A percentile compares a stretch with the other conserved stretches of the same genome.
These are phyloP conservation scores for Fomitopsis palustris DNA, from an alignment of 1,284 basidiomycete species.

Conservation along the genomic window DNA sequence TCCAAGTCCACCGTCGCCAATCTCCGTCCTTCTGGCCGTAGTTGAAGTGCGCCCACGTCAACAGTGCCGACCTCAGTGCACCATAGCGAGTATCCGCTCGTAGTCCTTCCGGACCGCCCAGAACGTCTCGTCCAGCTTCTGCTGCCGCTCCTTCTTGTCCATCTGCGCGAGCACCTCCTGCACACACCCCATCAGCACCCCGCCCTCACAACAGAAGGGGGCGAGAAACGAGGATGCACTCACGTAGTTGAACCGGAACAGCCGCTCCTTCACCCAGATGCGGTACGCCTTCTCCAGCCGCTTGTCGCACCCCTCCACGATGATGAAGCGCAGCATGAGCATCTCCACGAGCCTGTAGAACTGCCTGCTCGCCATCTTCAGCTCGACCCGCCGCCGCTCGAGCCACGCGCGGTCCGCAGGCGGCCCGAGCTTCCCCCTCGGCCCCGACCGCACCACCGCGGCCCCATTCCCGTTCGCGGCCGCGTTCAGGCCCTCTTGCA, in stretches of 20 bases:
- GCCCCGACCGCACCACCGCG: slow-evolving; percentile 16
- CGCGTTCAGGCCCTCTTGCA: slow-evolving; percentile 21
- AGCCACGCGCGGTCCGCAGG: slow-evolving; percentile 79
- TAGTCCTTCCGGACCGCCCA: slow-evolving; percentile 87
- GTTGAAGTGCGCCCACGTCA: background rate
- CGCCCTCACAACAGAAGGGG: background rate
- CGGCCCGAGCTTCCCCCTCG: slow-evolving; percentile 64
- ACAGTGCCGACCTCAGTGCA: slow-evolving; percentile 7
- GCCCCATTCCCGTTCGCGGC: slow-evolving; percentile 36
- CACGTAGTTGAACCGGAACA: slow-evolving; percentile 95
- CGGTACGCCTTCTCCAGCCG: slow-evolving; percentile 64
- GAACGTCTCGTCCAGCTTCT: slow-evolving; percentile 93
- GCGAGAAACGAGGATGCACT: slow-evolving; percentile 28
- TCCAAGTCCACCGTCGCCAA: background rate
- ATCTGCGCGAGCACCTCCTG: slow-evolving; percentile 87
- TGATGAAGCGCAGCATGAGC: slow-evolving; percentile 76
- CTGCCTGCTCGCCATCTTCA: slow-evolving; percentile 95
- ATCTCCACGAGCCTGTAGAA: slow-evolving; percentile 92
- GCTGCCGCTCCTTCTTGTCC: slow-evolving; percentile 80
- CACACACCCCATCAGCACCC: background rate
- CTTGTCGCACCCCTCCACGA: slow-evolving; percentile 47
- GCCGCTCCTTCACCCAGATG: slow-evolving; percentile 87
- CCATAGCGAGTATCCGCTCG: slow-evolving; percentile 67
- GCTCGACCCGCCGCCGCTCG: slow-evolving; percentile 72
- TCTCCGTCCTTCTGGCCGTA: background rate